phyloP scores from a whole-genome alignment of 2,329 filamentous ascomycete genomes.

The Fusarium lateritium region DNA sequence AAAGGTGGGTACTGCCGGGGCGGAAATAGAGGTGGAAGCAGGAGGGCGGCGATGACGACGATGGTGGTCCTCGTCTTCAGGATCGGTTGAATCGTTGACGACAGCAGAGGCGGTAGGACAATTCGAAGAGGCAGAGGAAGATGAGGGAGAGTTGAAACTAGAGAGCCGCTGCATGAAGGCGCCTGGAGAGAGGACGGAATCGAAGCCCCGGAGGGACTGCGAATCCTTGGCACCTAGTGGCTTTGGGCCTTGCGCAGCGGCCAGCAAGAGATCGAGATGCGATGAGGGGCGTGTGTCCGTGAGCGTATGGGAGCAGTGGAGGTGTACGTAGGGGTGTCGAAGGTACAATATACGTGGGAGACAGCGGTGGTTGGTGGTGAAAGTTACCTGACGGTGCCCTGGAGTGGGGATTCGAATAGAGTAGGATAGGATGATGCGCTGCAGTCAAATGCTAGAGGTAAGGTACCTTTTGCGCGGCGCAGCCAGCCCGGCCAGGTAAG shows the following conservation, averaged over 20 bases:
- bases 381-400: constrained; percentile 28
- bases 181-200: constrained; percentile 47
- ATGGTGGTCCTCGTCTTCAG: constrained; percentile 29
- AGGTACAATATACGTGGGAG: constrained; percentile 29
- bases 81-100: constrained; percentile 35
- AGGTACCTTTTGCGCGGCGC: constrained; percentile 34
- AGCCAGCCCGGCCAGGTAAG: constrained; percentile 36
- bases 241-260: constrained; percentile 43
- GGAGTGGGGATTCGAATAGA: constrained; percentile 20
- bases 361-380: constrained; percentile 31
- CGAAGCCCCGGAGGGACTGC: constrained; percentile 49
- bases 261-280: constrained; percentile 51
- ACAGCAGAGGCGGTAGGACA: constrained; percentile 13
- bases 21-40: constrained; percentile 24
- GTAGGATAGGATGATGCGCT: not conserved
- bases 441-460: constrained; percentile 20
- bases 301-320: constrained; percentile 19
- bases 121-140: constrained; percentile 33
- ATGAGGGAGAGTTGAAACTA: constrained; percentile 42
- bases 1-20: constrained; percentile 22
- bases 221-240: constrained; percentile 47
- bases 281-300: constrained; percentile 38
- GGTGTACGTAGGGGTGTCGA: constrained; percentile 36
- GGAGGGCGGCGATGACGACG: constrained; percentile 17
- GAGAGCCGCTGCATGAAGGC: constrained; percentile 53